phyloP scores from a whole-genome alignment of 148 eudicot genomes.

The Euryodendron excelsum region DNA sequence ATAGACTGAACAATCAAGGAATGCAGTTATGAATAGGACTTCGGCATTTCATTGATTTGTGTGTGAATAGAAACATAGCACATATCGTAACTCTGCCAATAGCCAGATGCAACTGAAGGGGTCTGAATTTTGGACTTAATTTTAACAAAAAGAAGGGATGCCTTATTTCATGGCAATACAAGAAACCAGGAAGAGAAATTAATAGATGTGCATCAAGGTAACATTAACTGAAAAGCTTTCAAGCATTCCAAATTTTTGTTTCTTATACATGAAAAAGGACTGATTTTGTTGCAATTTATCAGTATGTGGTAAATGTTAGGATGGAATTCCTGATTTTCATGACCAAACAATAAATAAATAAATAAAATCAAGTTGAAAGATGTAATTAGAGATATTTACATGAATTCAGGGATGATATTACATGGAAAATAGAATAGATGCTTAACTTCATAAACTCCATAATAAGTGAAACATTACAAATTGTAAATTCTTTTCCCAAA shows the following conservation, averaged over 20 bases:
- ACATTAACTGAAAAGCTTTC: not conserved
- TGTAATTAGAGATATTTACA: not conserved
- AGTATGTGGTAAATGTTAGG: not conserved
- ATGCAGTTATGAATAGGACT: not conserved
- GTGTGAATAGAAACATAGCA: not conserved
- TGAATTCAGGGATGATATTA: not conserved
- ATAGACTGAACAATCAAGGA: not conserved
- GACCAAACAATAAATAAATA: not conserved
- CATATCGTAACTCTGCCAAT: not conserved
- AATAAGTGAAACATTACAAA: not conserved
- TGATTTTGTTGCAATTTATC: not conserved
- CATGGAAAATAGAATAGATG: not conserved
- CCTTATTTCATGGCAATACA: not conserved
- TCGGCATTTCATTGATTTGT: not conserved
- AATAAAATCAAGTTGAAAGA: not conserved
- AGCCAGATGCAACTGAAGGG: not conserved
- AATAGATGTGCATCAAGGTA: not conserved
- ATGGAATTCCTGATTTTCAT: slow-evolving; percentile 8
- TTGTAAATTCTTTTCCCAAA: not conserved
- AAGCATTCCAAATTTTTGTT: not conserved
- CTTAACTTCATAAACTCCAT: not conserved
- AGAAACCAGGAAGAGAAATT: not conserved
- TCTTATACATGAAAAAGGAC: not conserved
- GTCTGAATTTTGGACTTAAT: not conserved
- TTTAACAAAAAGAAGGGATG: not conserved